Conservation (phyloP, 2,329 filamentous ascomycete genomes). For the Didymella keratinophila region DNA sequence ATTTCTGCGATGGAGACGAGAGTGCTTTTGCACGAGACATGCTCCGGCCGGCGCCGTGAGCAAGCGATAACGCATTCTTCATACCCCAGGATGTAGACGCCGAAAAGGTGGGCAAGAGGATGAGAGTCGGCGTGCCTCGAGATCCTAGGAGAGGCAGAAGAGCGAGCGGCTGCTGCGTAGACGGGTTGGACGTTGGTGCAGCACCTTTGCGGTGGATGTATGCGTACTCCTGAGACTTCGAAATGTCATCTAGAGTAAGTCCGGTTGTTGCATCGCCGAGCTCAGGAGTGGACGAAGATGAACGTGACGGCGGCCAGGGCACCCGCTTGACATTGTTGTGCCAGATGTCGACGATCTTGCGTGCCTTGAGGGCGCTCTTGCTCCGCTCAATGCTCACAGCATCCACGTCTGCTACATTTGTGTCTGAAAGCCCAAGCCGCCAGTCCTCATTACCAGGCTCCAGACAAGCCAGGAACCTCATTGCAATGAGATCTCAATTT, state of each 20-base stretch:
- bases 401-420: slow-evolving; percentile 6
- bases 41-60: slow-evolving; percentile 50
- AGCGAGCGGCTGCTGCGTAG: slow-evolving; percentile 31
- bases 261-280: background rate
- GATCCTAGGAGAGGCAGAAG: slow-evolving; percentile 51
- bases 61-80: slow-evolving; percentile 47
- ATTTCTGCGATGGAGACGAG: slow-evolving; percentile 42
- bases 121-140: slow-evolving; percentile 50
- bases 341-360: slow-evolving; percentile 49
- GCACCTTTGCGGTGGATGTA: slow-evolving; percentile 53
- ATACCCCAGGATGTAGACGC: slow-evolving; percentile 36
- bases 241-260: background rate
- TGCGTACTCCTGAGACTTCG: slow-evolving; percentile 24
- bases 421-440: slow-evolving; percentile 23
- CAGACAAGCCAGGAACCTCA: slow-evolving; percentile 49
- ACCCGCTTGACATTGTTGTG: slow-evolving; percentile 50
- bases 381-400: slow-evolving; percentile 20
- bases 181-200: slow-evolving; percentile 41
- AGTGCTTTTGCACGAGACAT: slow-evolving; percentile 51
- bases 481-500: slow-evolving; percentile 51
- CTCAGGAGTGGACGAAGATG: slow-evolving; percentile 8
- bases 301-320: slow-evolving; percentile 40
- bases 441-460: slow-evolving; percentile 44
- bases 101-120: slow-evolving; percentile 46
- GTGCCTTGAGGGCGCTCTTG: slow-evolving; percentile 31